phyloP scores from a whole-genome alignment of 2,329 filamentous ascomycete species.

The Daldinia sp. region DNA sequence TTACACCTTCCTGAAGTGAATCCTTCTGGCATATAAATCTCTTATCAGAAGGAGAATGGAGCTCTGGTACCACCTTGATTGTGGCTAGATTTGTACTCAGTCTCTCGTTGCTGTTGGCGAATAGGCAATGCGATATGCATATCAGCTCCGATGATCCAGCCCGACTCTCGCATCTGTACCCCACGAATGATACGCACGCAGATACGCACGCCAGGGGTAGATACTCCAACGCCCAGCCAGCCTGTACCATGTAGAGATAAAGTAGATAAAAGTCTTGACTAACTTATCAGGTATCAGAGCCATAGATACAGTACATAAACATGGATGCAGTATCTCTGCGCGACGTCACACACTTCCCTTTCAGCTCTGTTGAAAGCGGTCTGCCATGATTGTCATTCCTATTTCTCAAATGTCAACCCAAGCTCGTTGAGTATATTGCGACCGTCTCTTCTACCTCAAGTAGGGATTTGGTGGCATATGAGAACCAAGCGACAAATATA shows the following conservation, averaged over 20 bases:
- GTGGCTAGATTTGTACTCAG: constrained; percentile 8
- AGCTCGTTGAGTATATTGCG: constrained; percentile 9
- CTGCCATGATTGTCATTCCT: not conserved
- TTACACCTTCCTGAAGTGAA: constrained; percentile 9
- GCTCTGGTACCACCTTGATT: constrained; percentile 4
- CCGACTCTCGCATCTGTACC: constrained; percentile 25
- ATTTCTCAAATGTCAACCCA: constrained; percentile 12
- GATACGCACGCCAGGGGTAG: constrained; percentile 3
- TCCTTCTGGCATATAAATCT: constrained; percentile 6
- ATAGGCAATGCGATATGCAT: constrained; percentile 23
- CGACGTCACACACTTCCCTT: constrained; percentile 14
- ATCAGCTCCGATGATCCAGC: constrained; percentile 12
- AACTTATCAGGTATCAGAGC: constrained; percentile 25
- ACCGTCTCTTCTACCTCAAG: not conserved
- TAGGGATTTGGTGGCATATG: not conserved
- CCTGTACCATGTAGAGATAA: constrained; percentile 25
- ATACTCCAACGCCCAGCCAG: constrained; percentile 18
- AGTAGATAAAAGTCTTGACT: constrained; percentile 11
- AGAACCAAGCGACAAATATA: not conserved
- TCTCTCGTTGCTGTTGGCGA: constrained; percentile 10
- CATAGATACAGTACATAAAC: constrained; percentile 26
- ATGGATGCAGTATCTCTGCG: constrained; percentile 30
- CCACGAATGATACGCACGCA: constrained; percentile 24
- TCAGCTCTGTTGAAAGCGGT: constrained; percentile 8
- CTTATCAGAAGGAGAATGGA: constrained; percentile 32